Evolutionary conservation across 768 basidiomycete genomes (phyloP).

Genomic region (Leccinum obscurum): DNA sequence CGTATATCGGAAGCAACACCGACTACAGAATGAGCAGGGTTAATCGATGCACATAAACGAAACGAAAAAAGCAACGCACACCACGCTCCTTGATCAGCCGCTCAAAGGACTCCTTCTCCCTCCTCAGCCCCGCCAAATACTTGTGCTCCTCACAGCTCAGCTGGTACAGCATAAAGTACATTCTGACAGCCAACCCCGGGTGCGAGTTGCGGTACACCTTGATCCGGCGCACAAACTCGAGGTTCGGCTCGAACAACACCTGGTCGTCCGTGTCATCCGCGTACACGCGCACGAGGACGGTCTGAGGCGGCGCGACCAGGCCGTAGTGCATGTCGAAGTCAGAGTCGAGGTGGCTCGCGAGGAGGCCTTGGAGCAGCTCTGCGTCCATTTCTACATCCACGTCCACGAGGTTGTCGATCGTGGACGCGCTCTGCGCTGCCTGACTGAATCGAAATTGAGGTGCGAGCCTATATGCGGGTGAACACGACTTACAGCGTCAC

Average conservation of each 20-base stretch:
- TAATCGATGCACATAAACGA: not conserved
- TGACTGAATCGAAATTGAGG: constrained; percentile 14
- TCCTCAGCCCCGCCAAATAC: constrained; percentile 83
- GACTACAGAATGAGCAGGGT: too few species aligned
- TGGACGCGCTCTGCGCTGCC: constrained; percentile 18
- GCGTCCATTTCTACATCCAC: constrained; percentile 16
- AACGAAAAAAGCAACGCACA: constrained; percentile 47
- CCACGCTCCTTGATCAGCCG: constrained; percentile 88
- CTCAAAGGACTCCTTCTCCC: constrained; percentile 94
- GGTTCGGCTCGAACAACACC: constrained; percentile 90
- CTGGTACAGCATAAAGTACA: constrained; percentile 96
- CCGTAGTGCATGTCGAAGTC: constrained; percentile 83
- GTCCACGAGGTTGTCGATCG: constrained; percentile 11
- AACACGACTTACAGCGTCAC: constrained; percentile 53
- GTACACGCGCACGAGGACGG: constrained; percentile 84
- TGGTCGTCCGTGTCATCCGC: constrained; percentile 92
- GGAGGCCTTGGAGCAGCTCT: constrained; percentile 25
- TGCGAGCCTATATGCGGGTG: not conserved
- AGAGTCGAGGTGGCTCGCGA: constrained; percentile 38
- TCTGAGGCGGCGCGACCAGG: constrained; percentile 72
- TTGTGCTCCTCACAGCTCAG: constrained; percentile 95
- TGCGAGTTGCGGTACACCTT: constrained; percentile 90
- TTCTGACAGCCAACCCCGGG: constrained; percentile 79
- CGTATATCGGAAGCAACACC: constrained; percentile 61
- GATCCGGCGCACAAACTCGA: constrained; percentile 88